Percentiles rank a stretch among this genome's conserved stretches.
Conservation (phyloP, 176 grass and related monocot genomes). For the Cocos nucifera region DNA sequence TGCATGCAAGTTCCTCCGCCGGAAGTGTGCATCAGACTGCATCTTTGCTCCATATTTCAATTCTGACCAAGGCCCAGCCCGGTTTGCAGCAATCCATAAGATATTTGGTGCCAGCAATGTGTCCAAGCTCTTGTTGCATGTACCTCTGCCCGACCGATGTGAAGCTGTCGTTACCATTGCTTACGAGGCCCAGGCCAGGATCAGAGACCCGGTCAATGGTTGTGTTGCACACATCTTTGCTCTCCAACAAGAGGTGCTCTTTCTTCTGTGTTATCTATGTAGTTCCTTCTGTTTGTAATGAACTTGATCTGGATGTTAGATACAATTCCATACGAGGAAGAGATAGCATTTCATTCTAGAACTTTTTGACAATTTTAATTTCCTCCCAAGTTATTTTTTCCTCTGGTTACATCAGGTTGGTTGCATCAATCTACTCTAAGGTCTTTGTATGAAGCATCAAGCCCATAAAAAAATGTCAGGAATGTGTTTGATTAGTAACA, state of each 20-base stretch:
- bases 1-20: constrained; percentile 87
- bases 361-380: no score
- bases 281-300: neutral
- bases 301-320: no score
- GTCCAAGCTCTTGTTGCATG: constrained; percentile 88
- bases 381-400: no score
- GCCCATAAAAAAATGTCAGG: no score
- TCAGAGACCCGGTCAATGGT: constrained; percentile 79
- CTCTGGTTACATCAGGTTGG: no score
- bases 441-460: no score
- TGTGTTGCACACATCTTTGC: constrained; percentile 89
- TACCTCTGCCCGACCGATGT: constrained; percentile 66
- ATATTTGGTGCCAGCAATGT: constrained; percentile 95
- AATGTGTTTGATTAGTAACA: no score
- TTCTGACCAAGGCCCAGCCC: constrained; percentile 58
- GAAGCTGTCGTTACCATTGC: constrained; percentile 86
- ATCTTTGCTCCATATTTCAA: constrained; percentile 94
- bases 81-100: constrained; percentile 88
- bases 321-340: no score
- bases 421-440: no score
- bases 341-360: no score
- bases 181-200: constrained; percentile 76
- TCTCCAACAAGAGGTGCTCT: constrained; percentile 67
- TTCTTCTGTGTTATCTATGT: neutral
- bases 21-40: constrained; percentile 70